These are phyloP conservation scores for Capsella bursapastoris DNA, from an alignment of 345 rosid species.

Conservation along the genomic window DNA sequence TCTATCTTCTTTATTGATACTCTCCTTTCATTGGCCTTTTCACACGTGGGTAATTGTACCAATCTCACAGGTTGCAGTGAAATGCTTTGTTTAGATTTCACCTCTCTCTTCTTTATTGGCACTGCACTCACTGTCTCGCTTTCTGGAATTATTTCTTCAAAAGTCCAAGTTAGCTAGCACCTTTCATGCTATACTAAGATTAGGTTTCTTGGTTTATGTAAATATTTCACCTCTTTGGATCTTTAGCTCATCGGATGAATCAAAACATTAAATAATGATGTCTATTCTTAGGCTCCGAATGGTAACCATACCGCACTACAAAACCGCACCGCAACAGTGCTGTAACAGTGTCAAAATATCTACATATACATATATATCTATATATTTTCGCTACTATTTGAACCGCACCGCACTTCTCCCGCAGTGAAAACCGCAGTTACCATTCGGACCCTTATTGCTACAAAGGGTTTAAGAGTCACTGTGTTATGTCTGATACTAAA, in stretches of 20 bases:
- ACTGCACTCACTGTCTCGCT: conserved; percentile 36
- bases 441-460: no score
- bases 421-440: no score
- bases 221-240: conserved; percentile 27
- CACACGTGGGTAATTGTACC: conserved; percentile 19
- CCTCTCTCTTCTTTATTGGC: conserved; percentile 30
- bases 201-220: conserved; percentile 35
- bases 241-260: conserved; percentile 32
- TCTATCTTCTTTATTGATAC: conserved; percentile 5
- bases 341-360: no score
- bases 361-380: no score
- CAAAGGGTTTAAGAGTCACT: conserved; percentile 31
- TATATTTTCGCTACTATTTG: no score
- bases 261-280: conserved; percentile 29
- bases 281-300: no score
- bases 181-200: conserved; percentile 7
- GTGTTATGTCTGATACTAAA: conserved; percentile 18
- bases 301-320: no score
- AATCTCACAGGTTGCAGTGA: conserved; percentile 25
- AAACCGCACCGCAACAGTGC: no score
- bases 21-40: conserved; percentile 21
- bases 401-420: no score
- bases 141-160: conserved; percentile 23
- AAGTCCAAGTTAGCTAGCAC: conserved; percentile 26
- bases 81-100: conserved; percentile 14